Percentiles rank a stretch among this genome's conserved stretches.
Conservation (phyloP, 768 basidiomycete species). For the Clavaria fumosa region DNA sequence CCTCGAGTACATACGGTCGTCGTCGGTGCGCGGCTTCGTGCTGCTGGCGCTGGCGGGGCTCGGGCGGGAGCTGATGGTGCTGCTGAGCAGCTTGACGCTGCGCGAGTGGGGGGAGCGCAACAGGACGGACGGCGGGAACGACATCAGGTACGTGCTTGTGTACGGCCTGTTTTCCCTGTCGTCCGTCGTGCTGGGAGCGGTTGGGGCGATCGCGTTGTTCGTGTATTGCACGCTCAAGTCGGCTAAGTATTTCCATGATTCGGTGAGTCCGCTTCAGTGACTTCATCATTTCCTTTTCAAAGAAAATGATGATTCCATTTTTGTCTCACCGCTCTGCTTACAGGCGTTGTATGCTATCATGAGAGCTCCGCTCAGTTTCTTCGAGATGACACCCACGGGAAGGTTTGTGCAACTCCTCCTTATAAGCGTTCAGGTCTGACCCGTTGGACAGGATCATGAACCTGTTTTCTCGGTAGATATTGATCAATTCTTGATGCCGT, state of each 20-base stretch:
- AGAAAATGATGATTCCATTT: too few species aligned
- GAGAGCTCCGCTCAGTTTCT: conserved; percentile 74
- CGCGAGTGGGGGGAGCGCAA: conserved; percentile 77
- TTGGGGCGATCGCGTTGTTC: conserved; percentile 52
- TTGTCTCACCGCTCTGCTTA: too few species aligned
- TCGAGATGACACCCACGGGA: conserved; percentile 79
- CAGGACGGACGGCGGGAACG: conserved; percentile 37
- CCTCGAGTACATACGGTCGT: conserved; percentile 59
- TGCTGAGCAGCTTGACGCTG: conserved; percentile 44
- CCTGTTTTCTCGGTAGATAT: conserved; percentile 79
- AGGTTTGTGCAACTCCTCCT: conserved; percentile 39
- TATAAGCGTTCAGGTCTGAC: too few species aligned
- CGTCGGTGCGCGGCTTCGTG: conserved; percentile 56
- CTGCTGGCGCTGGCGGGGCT: conserved; percentile 44
- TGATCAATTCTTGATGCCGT: too few species aligned
- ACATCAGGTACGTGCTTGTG: conserved; percentile 36
- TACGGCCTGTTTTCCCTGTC: conserved; percentile 57
- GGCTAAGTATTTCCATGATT: conserved; percentile 61
- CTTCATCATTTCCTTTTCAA: too few species aligned
- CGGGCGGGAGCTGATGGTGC: conserved; percentile 39
- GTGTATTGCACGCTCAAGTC: conserved; percentile 65
- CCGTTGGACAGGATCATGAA: too few species aligned
- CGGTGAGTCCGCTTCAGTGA: too few species aligned
- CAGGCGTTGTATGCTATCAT: conserved; percentile 74
- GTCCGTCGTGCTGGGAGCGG: conserved; percentile 36